phyloP scores from a whole-genome alignment of 2,329 filamentous ascomycete species.

The Sporothrix protearum region DNA sequence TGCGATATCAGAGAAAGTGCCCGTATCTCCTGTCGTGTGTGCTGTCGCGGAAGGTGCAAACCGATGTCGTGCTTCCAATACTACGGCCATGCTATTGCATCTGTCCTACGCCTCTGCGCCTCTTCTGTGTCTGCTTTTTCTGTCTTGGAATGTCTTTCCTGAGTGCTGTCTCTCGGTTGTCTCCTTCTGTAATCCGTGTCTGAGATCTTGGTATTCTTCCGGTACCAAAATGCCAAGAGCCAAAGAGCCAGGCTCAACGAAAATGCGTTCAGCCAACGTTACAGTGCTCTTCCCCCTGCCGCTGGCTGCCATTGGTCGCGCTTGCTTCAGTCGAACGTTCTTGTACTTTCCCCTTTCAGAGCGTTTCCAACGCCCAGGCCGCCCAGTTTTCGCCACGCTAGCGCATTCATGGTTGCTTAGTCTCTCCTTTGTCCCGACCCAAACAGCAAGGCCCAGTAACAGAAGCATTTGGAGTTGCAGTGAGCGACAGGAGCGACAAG shows the following conservation, averaged over 20 bases:
- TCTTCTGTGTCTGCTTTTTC: too few relatives aligned
- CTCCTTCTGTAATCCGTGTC: not conserved
- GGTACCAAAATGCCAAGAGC: not conserved
- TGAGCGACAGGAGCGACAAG: not conserved
- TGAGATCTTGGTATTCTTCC: not conserved
- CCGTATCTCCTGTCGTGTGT: not conserved
- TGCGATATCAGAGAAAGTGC: not conserved
- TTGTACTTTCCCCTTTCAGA: not conserved
- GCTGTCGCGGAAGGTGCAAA: slow-evolving; percentile 12
- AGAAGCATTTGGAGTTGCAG: not conserved
- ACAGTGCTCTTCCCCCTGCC: not conserved
- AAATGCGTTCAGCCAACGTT: slow-evolving; percentile 10
- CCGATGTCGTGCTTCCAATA: not conserved
- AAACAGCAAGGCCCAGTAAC: not conserved
- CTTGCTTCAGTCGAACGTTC: not conserved
- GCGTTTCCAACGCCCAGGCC: not conserved
- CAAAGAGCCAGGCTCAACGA: not conserved
- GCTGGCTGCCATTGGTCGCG: not conserved
- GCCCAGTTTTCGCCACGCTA: slow-evolving; percentile 13
- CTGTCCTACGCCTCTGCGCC: not conserved
- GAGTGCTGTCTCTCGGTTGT: not conserved
- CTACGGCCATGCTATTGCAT: not conserved
- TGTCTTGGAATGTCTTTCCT: not conserved
- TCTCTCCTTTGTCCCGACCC: slow-evolving; percentile 17
- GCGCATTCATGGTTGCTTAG: slow-evolving; percentile 17